phyloP scores from a whole-genome alignment of 2,329 filamentous ascomycete species.

The Xylariaceae sp. region DNA sequence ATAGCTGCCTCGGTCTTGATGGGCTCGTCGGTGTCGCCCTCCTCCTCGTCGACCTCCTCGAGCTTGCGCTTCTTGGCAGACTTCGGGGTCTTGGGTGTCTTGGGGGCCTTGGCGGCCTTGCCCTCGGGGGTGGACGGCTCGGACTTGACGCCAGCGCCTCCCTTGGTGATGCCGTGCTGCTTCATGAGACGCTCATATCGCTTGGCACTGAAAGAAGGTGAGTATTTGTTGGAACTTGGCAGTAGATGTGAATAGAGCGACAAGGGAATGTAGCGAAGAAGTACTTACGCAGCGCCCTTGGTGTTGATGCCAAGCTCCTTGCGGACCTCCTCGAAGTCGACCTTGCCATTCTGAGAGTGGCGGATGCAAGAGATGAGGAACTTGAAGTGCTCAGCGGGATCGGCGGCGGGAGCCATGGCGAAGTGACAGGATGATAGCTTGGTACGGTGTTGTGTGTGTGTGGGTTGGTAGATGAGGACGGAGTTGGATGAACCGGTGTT shows the following conservation, averaged over 20 bases:
- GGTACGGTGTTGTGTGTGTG: not conserved
- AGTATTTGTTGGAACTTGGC: not conserved
- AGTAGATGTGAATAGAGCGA: not conserved
- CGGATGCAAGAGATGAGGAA: constrained; percentile 67
- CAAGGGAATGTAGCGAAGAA: not conserved
- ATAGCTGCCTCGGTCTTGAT: constrained; percentile 20
- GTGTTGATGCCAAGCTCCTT: constrained; percentile 59
- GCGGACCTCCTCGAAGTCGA: constrained; percentile 65
- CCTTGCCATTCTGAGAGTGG: constrained; percentile 49
- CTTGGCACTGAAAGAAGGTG: constrained; percentile 52
- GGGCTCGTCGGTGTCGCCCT: constrained; percentile 33
- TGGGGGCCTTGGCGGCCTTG: not conserved
- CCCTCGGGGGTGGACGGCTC: not conserved
- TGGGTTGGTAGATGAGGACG: not conserved
- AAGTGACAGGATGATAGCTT: not conserved
- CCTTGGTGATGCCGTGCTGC: constrained; percentile 45
- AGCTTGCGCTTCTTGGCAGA: constrained; percentile 32
- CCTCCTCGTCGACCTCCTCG: constrained; percentile 35
- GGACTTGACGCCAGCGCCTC: constrained; percentile 14
- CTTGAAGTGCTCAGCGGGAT: constrained; percentile 57
- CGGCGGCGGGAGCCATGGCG: constrained; percentile 45
- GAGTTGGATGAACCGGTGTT: not conserved
- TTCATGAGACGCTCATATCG: constrained; percentile 67
- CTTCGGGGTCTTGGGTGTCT: not conserved
- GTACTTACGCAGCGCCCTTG: constrained; percentile 68